These are phyloP conservation scores for Nothophoma quercina DNA, from an alignment of 2,329 filamentous ascomycete species.

Conservation along the genomic window DNA sequence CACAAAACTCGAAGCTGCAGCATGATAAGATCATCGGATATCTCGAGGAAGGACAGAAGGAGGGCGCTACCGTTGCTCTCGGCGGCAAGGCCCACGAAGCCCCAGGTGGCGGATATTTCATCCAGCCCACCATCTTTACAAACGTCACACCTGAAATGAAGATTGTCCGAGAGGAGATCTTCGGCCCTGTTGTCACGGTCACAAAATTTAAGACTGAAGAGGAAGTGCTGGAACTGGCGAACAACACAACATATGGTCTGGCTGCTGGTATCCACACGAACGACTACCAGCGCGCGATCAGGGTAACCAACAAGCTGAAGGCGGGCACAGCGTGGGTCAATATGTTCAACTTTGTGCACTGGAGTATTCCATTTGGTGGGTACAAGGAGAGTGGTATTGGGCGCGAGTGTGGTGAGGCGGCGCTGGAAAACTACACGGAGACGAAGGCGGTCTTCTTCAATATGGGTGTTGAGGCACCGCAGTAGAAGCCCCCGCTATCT, in stretches of 20 bases:
- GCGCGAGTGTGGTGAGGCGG: slow-evolving; percentile 55
- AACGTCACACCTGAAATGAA: slow-evolving; percentile 44
- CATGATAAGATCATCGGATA: slow-evolving; percentile 14
- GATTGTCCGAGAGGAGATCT: slow-evolving; percentile 50
- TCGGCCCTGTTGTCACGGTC: slow-evolving; percentile 48
- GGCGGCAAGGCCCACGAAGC: slow-evolving; percentile 39
- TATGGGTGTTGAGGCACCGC: slow-evolving; percentile 16
- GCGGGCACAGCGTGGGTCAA: slow-evolving; percentile 48
- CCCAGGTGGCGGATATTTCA: slow-evolving; percentile 26
- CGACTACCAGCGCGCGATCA: slow-evolving; percentile 48
- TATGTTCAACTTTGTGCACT: slow-evolving; percentile 29
- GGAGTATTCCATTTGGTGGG: slow-evolving; percentile 13
- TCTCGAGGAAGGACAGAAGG: slow-evolving; percentile 30
- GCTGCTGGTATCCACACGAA: slow-evolving; percentile 51
- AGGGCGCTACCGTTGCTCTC: slow-evolving; percentile 43
- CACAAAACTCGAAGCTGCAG: slow-evolving; percentile 41
- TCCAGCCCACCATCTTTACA: slow-evolving; percentile 38
- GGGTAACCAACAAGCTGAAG: slow-evolving; percentile 45
- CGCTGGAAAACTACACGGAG: slow-evolving; percentile 52
- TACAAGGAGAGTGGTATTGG: slow-evolving; percentile 51
- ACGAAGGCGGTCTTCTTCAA: slow-evolving; percentile 38
- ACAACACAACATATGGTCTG: slow-evolving; percentile 50
- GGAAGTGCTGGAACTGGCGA: slow-evolving; percentile 49
- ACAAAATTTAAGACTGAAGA: slow-evolving; percentile 50
- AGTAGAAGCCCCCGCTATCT: no score